Evolutionary conservation across 2,329 filamentous ascomycete genomes (phyloP).

Genomic region (Ophiostoma ulmi): DNA sequence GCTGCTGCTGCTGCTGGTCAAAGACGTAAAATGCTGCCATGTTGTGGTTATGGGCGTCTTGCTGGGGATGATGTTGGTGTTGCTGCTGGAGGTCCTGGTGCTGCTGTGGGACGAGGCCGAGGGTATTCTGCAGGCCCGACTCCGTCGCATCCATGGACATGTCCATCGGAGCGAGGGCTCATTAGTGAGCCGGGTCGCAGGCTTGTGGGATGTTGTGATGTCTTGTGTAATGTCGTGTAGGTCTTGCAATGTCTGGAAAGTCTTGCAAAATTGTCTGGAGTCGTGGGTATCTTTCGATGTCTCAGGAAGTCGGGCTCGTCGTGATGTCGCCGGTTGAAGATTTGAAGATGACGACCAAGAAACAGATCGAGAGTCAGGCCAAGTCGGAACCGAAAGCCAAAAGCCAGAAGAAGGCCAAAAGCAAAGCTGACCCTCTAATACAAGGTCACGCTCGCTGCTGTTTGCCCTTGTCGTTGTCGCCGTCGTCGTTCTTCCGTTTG

Average conservation of each 20-base stretch:
- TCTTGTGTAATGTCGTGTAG: not conserved
- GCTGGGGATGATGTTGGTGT: constrained; percentile 3
- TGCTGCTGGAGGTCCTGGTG: constrained; percentile 12
- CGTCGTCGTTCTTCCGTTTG: constrained; percentile 3
- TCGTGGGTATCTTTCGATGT: too few relatives aligned
- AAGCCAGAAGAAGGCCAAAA: not conserved
- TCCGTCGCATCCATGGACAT: constrained; percentile 19
- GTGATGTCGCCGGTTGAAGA: not conserved
- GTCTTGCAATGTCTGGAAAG: not conserved
- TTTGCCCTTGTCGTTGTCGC: constrained; percentile 8
- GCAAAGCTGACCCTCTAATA: not conserved
- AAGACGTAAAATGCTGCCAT: not conserved
- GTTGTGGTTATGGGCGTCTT: constrained; percentile 4
- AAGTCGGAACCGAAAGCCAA: not conserved
- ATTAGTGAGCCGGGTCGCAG: not conserved
- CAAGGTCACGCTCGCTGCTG: not conserved
- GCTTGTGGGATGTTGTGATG: not conserved
- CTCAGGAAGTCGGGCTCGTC: not conserved
- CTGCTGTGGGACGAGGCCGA: constrained; percentile 20
- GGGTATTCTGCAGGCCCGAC: constrained; percentile 16
- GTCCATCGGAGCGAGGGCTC: constrained; percentile 17
- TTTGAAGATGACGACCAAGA: not conserved
- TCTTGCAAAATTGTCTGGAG: too few relatives aligned
- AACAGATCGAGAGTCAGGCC: not conserved
- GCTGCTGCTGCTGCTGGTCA: constrained; percentile 15